Conservation (phyloP, 352 stramenopile genomes). For the Pythium insidiosum region DNA sequence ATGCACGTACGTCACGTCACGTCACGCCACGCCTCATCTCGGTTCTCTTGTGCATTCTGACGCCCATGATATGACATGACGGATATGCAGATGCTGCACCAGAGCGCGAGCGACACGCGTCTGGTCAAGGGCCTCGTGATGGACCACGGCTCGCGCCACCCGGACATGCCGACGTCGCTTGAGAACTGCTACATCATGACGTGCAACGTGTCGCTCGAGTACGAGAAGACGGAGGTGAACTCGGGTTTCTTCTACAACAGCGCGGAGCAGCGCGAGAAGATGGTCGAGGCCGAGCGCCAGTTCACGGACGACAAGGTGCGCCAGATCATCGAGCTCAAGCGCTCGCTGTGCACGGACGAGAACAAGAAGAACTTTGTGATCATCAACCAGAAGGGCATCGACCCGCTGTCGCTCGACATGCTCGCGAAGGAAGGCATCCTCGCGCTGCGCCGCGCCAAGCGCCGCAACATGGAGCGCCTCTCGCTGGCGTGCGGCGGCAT, state of each 20-base stretch:
- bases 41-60: not conserved
- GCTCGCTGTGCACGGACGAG: conserved; percentile 92
- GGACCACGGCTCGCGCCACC: conserved; percentile 98
- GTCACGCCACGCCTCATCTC: not conserved
- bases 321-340: conserved; percentile 99
- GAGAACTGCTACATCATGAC: conserved; percentile 99
- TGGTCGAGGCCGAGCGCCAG: conserved; percentile 92
- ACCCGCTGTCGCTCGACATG: conserved; percentile 98
- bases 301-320: conserved; percentile 96
- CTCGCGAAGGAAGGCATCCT: conserved; percentile 99
- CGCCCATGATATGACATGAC: no score
- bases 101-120: conserved; percentile 90
- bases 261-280: conserved; percentile 98
- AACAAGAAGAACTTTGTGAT: conserved; percentile 98
- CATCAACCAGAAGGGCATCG: conserved; percentile 99
- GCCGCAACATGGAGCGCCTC: conserved; percentile 99
- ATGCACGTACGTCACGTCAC: conserved; percentile 83
- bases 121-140: conserved; percentile 96
- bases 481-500: conserved; percentile 97
- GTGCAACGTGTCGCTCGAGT: conserved; percentile 99
- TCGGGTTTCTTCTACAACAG: conserved; percentile 98
- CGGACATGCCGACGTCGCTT: conserved; percentile 97
- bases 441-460: conserved; percentile 96
- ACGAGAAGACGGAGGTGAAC: conserved; percentile 99
- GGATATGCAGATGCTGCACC: conserved; percentile 91